A percentile compares a stretch with the other conserved stretches of the same genome.
Evolutionary conservation across 352 stramenopile species (phyloP).

Genomic region (Thalassiosira exigua): DNA sequence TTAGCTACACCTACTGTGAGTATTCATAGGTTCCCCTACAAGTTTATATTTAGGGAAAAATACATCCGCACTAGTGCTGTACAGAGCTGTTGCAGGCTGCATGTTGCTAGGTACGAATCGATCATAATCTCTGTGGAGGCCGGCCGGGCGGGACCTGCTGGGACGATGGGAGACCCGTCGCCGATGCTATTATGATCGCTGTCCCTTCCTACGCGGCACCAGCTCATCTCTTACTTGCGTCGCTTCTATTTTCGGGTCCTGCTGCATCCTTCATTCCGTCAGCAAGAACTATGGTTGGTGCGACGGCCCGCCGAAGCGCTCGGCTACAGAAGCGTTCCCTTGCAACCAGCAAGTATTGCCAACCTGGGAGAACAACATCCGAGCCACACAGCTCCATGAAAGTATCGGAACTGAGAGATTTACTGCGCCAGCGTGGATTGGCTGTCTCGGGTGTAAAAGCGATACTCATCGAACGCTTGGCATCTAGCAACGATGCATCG

Average conservation of each 20-base stretch:
- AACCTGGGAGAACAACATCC: neutral
- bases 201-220: neutral
- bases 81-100: no score
- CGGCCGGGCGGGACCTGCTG: no score
- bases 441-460: constrained; percentile 31
- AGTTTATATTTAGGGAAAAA: no score
- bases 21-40: no score
- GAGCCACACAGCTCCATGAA: constrained; percentile 38
- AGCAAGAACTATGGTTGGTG: constrained; percentile 4
- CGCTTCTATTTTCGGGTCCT: constrained; percentile 5
- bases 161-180: no score
- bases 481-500: constrained; percentile 4
- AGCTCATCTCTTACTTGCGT: constrained; percentile 10
- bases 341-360: neutral
- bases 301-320: constrained; percentile 8
- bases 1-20: no score
- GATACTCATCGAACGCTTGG: constrained; percentile 31
- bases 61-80: no score
- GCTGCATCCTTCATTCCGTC: neutral
- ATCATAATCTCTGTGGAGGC: no score
- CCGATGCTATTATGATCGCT: no score
- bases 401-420: constrained; percentile 27
- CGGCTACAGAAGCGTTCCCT: neutral
- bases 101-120: no score
- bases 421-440: constrained; percentile 35